These are phyloP conservation scores for Boletus albobrunnescens DNA, from an alignment of 1,284 basidiomycete species.

Conservation along the genomic window DNA sequence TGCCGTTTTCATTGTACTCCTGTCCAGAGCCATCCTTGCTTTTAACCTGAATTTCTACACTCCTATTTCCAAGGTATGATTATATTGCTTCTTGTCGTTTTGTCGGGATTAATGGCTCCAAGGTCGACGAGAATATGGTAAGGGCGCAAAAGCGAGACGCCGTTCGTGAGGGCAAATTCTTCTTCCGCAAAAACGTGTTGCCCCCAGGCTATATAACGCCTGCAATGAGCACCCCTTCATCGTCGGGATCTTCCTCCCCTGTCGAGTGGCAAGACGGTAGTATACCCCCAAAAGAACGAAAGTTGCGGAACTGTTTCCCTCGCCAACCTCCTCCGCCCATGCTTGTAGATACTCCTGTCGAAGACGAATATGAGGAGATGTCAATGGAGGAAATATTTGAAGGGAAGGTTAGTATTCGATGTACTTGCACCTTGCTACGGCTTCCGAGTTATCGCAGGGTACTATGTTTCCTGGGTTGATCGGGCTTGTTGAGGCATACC, in stretches of 20 bases:
- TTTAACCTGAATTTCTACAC: conserved; percentile 95
- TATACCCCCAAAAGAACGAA: conserved; percentile 53
- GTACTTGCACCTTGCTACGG: conserved; percentile 1
- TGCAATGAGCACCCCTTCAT: conserved; percentile 40
- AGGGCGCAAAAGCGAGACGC: conserved; percentile 86
- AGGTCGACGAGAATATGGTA: conserved; percentile 98
- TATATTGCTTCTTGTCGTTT: neutral
- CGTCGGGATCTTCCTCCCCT: conserved; percentile 53
- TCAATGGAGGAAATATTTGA: conserved; percentile 91
- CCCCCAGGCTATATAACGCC: conserved; percentile 48
- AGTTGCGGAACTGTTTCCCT: conserved; percentile 68
- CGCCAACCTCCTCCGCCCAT: conserved; percentile 49
- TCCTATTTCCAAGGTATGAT: conserved; percentile 86
- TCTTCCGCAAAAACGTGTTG: conserved; percentile 87
- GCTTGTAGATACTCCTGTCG: conserved; percentile 44
- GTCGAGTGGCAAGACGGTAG: conserved; percentile 31
- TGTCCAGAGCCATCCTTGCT: conserved; percentile 89
- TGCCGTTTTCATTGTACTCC: conserved; percentile 88
- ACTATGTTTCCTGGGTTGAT: conserved; percentile 81
- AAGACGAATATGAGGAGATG: conserved; percentile 90
- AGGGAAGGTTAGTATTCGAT: conserved; percentile 60
- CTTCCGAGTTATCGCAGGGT: conserved; percentile 38
- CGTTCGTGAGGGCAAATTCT: conserved; percentile 71
- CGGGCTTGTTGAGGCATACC: conserved; percentile 80
- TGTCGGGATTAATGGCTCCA: conserved; percentile 1